Conservation (phyloP, 345 rosid species). For the Hevea brasiliensis region DNA sequence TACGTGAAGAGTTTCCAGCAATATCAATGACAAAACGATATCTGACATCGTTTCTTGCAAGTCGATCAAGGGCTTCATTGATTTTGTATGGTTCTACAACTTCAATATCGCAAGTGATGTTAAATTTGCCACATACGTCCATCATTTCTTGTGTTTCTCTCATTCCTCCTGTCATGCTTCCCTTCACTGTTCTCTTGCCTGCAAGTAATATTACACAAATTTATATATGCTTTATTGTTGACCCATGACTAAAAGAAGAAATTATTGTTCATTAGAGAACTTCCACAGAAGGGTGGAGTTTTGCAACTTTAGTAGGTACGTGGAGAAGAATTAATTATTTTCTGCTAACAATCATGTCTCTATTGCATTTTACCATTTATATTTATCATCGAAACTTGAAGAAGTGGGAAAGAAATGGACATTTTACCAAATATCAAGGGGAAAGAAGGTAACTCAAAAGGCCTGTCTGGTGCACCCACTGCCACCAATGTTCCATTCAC, state of each 20-base stretch:
- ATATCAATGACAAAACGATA: slow-evolving; percentile 69
- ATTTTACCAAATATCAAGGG: slow-evolving; percentile 59
- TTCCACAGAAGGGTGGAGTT: too few relatives aligned
- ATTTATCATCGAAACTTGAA: too few relatives aligned
- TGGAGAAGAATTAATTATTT: too few relatives aligned
- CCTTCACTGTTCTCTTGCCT: slow-evolving; percentile 54
- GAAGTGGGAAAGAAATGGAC: too few relatives aligned
- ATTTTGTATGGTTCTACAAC: slow-evolving; percentile 39
- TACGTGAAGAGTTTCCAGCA: slow-evolving; percentile 13
- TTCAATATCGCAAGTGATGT: slow-evolving; percentile 52
- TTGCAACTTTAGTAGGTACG: too few relatives aligned
- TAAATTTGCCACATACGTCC: slow-evolving; percentile 52
- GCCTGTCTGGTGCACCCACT: slow-evolving; percentile 54
- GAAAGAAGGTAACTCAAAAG: slow-evolving; percentile 51
- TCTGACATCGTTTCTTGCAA: slow-evolving; percentile 54
- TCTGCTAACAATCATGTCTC: too few relatives aligned
- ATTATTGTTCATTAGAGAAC: too few relatives aligned
- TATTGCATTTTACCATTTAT: too few relatives aligned
- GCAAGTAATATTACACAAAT: background rate
- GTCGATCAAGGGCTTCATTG: slow-evolving; percentile 49
- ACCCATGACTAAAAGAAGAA: too few relatives aligned
- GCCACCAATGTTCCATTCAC: slow-evolving; percentile 46
- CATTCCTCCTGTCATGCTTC: slow-evolving; percentile 56
- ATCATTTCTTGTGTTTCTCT: slow-evolving; percentile 61
- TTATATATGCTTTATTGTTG: too few relatives aligned